phyloP scores from a whole-genome alignment of 2,329 filamentous ascomycete genomes.

The Diaporthe ilicicola region DNA sequence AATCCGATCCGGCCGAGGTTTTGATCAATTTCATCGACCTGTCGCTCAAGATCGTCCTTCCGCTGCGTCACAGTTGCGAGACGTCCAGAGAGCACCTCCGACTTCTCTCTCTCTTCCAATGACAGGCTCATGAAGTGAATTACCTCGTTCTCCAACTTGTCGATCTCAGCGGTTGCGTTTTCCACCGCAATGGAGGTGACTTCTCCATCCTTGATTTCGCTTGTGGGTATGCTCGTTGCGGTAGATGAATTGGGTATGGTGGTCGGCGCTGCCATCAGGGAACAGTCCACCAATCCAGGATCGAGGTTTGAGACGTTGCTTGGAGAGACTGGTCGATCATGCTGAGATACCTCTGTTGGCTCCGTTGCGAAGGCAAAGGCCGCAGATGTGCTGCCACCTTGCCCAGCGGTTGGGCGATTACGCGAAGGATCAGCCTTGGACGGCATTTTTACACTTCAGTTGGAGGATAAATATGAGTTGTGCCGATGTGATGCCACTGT shows the following conservation, averaged over 20 bases:
- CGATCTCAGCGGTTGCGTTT: not conserved
- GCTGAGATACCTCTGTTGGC: not conserved
- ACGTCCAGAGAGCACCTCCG: not conserved
- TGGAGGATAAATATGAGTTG: not conserved
- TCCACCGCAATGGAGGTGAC: not conserved
- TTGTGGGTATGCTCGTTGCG: not conserved
- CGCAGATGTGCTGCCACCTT: not conserved
- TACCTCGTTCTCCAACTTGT: conserved; percentile 17
- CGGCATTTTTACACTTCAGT: not conserved
- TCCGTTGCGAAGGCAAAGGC: not conserved
- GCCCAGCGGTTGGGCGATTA: not conserved
- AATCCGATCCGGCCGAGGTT: not conserved
- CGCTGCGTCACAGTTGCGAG: not conserved
- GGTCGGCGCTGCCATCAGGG: too few species aligned
- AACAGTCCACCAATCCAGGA: too few species aligned
- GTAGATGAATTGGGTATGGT: too few species aligned
- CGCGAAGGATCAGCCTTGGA: not conserved
- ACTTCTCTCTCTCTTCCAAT: conserved; percentile 2
- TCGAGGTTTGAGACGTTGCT: not conserved
- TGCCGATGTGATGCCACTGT: too few species aligned
- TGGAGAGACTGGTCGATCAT: not conserved
- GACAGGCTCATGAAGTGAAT: conserved; percentile 20
- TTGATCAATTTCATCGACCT: not conserved
- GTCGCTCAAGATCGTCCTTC: conserved; percentile 2
- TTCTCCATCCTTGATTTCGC: not conserved